Base-by-base conservation (phyloP, 257 asterid genomes). In the Fraxinus cuspidata region DNA sequence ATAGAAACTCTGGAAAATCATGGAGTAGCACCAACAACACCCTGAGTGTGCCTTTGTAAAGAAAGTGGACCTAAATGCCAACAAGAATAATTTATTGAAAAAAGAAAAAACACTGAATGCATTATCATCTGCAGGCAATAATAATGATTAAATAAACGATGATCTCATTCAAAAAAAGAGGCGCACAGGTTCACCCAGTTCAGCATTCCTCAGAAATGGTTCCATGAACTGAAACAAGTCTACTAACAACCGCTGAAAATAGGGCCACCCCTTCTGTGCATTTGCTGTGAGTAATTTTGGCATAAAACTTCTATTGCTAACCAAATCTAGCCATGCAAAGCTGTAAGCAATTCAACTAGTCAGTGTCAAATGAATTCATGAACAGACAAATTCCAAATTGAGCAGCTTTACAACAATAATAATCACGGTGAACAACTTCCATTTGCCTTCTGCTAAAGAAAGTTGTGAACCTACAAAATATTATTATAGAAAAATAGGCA, bases 241-340 rank as follows among this genome's bases (percentile, higher is more conserved):
- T 53, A 96, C 95, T 80, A 96, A 85, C 76, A 96, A 77, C 66
- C 98, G 92, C 75, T 93, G 99, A 79, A 96, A 88, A 77, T 87
- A 90, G 27, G 97, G 96, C 99, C 99, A 96, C 8, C 99, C 99
- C 58, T 93, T 96, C 84, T 96, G 99, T 73, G 83, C 91, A 82
- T 93, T 96, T 74, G 90, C 92, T 64, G 91, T 77, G 79, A 96
- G 99, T 77, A 96, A 85, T 80, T 96, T 96, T 25, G 99, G 99
- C 99, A 96, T 93, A 92, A 96, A 93, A 84, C 95, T 92, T 80
- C 97, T 86, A 68, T 96, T 98, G 83, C 99, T 96, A 80, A 93
- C 94, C 83, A 96, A 85, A 88, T 96, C 99, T 7, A 96, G 96
- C 99, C 99, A 96, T 34, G 94, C 98, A 85, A 92, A 96, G 91